Percentiles rank a stretch among this genome's conserved stretches.
Conservation (phyloP, 2,329 filamentous ascomycete genomes). For the Gnomoniopsis smithogilvyi region DNA sequence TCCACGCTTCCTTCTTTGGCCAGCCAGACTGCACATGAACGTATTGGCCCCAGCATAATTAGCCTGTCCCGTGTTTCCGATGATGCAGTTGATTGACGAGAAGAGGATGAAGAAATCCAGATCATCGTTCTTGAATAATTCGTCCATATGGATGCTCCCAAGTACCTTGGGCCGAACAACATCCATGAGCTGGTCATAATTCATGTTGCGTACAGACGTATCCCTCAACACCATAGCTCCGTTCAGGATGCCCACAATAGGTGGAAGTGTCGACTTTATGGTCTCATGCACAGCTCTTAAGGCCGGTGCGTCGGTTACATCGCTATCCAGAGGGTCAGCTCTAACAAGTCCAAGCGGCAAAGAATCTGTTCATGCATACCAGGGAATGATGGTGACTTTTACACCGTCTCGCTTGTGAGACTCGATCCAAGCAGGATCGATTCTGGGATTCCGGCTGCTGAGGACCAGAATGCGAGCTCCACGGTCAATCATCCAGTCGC, state of each 20-base stretch:
- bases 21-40: conserved; percentile 33
- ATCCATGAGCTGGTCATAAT: conserved; percentile 15
- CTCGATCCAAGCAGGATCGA: conserved; percentile 28
- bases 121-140: not conserved
- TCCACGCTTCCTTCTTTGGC: conserved; percentile 33
- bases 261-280: not conserved
- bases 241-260: conserved; percentile 7
- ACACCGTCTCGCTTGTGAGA: conserved; percentile 14
- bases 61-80: conserved; percentile 31
- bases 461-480: conserved; percentile 37
- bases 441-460: conserved; percentile 34
- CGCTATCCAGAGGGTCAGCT: not conserved
- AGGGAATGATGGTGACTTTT: conserved; percentile 8
- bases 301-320: not conserved
- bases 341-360: not conserved
- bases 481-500: conserved; percentile 35
- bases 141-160: conserved; percentile 21
- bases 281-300: not conserved
- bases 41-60: conserved; percentile 41
- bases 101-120: conserved; percentile 30
- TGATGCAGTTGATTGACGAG: conserved; percentile 23
- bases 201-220: not conserved
- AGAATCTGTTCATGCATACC: not conserved
- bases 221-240: conserved; percentile 18
- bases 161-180: conserved; percentile 25